A percentile compares a stretch with the other conserved stretches of the same genome.
Conservation (phyloP, 2,329 filamentous ascomycete genomes). For the Fusarium illudens region DNA sequence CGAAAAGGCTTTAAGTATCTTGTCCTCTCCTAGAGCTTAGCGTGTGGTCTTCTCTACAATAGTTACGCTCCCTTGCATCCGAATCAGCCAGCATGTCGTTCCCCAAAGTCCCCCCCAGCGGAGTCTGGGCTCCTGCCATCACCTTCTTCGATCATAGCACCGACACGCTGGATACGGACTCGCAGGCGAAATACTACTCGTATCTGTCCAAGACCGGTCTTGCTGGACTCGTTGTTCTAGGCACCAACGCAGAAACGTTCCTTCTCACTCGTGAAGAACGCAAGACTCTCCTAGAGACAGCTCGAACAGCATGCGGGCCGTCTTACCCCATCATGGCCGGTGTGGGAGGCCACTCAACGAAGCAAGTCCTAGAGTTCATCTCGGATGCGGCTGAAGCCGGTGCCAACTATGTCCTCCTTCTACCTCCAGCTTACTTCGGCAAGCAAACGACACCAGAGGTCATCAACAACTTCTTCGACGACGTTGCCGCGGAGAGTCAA, state of each 20-base stretch:
- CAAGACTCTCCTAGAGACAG: slow-evolving; percentile 62
- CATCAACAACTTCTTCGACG: slow-evolving; percentile 67
- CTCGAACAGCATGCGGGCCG: slow-evolving; percentile 79
- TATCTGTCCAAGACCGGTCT: slow-evolving; percentile 61
- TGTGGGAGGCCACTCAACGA: slow-evolving; percentile 69
- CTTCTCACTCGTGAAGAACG: slow-evolving; percentile 67
- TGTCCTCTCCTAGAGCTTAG: neutral
- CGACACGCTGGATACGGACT: slow-evolving; percentile 57
- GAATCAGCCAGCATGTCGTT: slow-evolving; percentile 17
- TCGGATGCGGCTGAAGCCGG: slow-evolving; percentile 67
- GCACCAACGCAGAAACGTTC: slow-evolving; percentile 65
- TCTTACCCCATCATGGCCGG: slow-evolving; percentile 86
- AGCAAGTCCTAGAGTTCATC: slow-evolving; percentile 68
- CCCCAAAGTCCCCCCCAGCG: slow-evolving; percentile 41
- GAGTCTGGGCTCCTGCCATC: slow-evolving; percentile 62
- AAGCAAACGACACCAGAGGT: slow-evolving; percentile 67
- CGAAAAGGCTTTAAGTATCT: slow-evolving; percentile 31
- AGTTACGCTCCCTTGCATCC: neutral
- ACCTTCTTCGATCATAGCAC: slow-evolving; percentile 62
- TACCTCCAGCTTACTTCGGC: slow-evolving; percentile 71
- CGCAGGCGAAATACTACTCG: slow-evolving; percentile 60
- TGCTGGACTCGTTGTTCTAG: slow-evolving; percentile 61
- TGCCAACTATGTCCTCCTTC: slow-evolving; percentile 67
- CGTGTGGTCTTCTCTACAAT: neutral
- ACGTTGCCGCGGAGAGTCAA: slow-evolving; percentile 59